Conservation (phyloP, 2,329 filamentous ascomycete species). For the Ophiosphaerella narmari region DNA sequence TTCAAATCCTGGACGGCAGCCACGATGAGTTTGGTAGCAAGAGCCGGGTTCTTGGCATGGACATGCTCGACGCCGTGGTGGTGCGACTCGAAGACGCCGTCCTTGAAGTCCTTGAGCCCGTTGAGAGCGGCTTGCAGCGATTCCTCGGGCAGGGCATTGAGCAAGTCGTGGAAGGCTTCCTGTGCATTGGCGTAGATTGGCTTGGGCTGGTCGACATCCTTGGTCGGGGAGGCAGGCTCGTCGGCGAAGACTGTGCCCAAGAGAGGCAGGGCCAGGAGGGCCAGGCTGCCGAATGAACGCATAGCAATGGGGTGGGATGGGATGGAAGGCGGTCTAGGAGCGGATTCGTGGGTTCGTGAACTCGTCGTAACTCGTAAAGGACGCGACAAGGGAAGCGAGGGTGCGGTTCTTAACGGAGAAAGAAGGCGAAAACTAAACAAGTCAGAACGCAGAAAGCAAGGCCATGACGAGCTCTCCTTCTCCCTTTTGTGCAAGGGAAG, state of each 20-base stretch:
- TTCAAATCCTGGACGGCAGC: conserved; percentile 61
- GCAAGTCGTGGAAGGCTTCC: conserved; percentile 58
- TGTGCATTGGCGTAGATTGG: conserved; percentile 41
- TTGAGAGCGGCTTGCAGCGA: conserved; percentile 71
- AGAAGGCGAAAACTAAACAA: conserved; percentile 11
- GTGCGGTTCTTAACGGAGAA: neutral
- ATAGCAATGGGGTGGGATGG: conserved; percentile 21
- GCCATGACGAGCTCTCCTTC: neutral
- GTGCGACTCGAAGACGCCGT: conserved; percentile 71
- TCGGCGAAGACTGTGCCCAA: conserved; percentile 27
- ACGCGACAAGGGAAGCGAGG: no score
- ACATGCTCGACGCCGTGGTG: conserved; percentile 66
- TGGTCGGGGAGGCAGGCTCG: conserved; percentile 25
- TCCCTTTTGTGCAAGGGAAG: conserved; percentile 7
- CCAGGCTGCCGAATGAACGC: conserved; percentile 36
- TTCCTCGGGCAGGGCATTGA: conserved; percentile 62
- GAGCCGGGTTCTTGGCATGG: conserved; percentile 62
- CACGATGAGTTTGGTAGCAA: conserved; percentile 67
- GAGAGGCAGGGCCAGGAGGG: conserved; percentile 39
- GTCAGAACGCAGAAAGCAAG: conserved; percentile 7
- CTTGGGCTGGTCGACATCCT: conserved; percentile 13
- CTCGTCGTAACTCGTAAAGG: no score
- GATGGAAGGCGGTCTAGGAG: conserved; percentile 7
- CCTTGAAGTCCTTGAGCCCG: conserved; percentile 65
- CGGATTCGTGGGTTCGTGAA: neutral